Evolutionary conservation across 495 filamentous ascomycete genomes (phyloP).

Genomic region (Tuber calosporum): DNA sequence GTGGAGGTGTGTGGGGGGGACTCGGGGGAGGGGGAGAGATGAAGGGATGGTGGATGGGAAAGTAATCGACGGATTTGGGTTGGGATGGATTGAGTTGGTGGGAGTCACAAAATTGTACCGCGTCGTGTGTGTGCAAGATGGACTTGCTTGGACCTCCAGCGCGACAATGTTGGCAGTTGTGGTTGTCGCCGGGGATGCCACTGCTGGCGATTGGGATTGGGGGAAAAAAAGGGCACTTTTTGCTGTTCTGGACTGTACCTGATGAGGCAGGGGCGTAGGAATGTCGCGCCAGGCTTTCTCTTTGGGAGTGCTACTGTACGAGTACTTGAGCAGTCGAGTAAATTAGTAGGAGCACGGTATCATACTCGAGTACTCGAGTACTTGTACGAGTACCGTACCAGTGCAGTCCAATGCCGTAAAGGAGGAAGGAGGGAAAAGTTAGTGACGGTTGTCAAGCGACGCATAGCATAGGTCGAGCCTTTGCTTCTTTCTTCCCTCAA

Average conservation of each 20-base stretch:
- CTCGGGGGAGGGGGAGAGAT: not conserved
- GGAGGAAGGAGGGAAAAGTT: not conserved
- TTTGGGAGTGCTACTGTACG: too few species aligned
- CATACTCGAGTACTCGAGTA: too few species aligned
- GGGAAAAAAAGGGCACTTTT: not conserved
- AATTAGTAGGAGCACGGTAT: too few species aligned
- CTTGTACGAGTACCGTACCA: too few species aligned
- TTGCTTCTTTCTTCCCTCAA: too few species aligned
- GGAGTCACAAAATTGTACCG: not conserved
- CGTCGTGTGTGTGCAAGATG: not conserved
- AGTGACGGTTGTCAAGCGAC: not conserved
- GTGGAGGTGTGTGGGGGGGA: not conserved
- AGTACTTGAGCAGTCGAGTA: too few species aligned
- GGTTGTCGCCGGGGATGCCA: not conserved
- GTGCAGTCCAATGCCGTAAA: too few species aligned
- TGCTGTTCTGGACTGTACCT: not conserved
- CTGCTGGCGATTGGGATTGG: not conserved
- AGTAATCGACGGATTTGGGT: not conserved
- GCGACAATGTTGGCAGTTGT: not conserved
- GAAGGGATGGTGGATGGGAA: not conserved
- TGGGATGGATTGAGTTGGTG: not conserved
- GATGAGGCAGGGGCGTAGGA: not conserved
- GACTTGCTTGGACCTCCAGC: not conserved
- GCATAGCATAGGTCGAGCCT: too few species aligned
- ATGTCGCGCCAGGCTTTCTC: not conserved